phyloP scores from a whole-genome alignment of 352 stramenopile species.

The Halophytophthora polymorphica region DNA sequence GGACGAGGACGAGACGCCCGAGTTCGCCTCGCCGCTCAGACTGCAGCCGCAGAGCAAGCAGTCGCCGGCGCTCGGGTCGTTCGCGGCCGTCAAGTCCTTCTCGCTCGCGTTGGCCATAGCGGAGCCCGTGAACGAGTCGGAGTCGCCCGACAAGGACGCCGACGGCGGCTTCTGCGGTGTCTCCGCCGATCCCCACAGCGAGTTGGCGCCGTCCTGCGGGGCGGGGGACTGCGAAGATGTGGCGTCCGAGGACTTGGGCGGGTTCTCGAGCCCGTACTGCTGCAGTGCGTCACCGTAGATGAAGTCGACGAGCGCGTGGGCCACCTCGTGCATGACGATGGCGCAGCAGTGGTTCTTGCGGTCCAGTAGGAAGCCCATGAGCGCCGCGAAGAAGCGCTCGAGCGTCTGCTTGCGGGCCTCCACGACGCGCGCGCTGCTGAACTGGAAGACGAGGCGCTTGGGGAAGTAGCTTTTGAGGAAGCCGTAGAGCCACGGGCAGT shows the following conservation, averaged over 20 bases:
- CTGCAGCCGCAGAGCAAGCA: conserved; percentile 44
- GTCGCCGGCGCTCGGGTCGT: conserved; percentile 14
- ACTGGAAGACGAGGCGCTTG: conserved; percentile 58
- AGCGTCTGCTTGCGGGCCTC: conserved; percentile 46
- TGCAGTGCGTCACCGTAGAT: conserved; percentile 58
- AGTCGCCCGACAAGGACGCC: conserved; percentile 14
- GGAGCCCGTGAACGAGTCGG: conserved; percentile 13
- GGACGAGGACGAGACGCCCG: conserved; percentile 18
- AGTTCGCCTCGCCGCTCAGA: conserved; percentile 43
- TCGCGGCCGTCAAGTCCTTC: conserved; percentile 15
- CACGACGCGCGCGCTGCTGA: conserved; percentile 40
- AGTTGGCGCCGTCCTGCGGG: conserved; percentile 1
- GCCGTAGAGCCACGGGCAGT: conserved; percentile 69
- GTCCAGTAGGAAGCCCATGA: conserved; percentile 57
- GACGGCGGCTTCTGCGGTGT: conserved; percentile 9
- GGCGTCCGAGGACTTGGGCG: conserved; percentile 8
- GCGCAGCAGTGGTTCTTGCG: conserved; percentile 58
- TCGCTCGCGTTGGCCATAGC: conserved; percentile 28
- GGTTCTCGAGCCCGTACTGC: conserved; percentile 41
- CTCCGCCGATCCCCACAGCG: conserved; percentile 14
- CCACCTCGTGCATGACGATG: conserved; percentile 28
- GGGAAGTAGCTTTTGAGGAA: conserved; percentile 82
- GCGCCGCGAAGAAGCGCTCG: conserved; percentile 52
- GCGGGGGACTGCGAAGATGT: conserved; percentile 4
- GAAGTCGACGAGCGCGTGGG: conserved; percentile 57